Base-by-base conservation (phyloP, 164 flowering plant species). In the Echeveria elegans region DNA sequence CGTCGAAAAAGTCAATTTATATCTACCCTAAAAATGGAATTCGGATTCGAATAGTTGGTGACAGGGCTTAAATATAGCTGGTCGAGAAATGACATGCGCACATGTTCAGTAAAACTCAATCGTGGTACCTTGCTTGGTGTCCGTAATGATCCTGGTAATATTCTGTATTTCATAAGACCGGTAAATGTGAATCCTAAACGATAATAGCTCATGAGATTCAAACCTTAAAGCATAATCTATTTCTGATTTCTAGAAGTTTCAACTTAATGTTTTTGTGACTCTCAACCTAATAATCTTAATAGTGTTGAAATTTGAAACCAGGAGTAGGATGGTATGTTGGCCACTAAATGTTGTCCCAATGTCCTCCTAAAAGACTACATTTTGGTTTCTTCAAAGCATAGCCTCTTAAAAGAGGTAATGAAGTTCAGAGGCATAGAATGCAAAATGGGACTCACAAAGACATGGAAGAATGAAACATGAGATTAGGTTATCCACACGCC, bases 401-500 rank as follows among this genome's bases (percentile, higher is more conserved):
- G 56, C 56, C 56, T 50, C 56, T n/a, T 21, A 50, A 21, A 34
- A 34, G 26, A 52, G 14, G 58, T 52, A 5, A 23, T 52, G 58
- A 21, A 52, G 58, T 52, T 52, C 28, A 3, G 28, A 14, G 28
- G 14, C 9, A 50, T n/a, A 50, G 23, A 48, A 9, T 19, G 58
- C 26, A 23, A 52, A 52, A 52, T 9, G 28, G 58, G 26, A 52
- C 58, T 52, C 58, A 23, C 26, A 23, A 52, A 21, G 9, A 21
- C 23, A 12, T 52, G 28, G 12, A 52, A 52, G 28, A 8, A 52
- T 9, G 29, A 23, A 52, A 21, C 29, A 23, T 23, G 1, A 3
- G 58, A 52, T 52, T 23, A 24, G 28, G 58, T 52, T 52, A 52
- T 52, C 58, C 58, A 21, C 58, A 52, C 29, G 58, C 58, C 16